These are phyloP conservation scores for Theileria parva DNA, from an alignment of 169 alveolate genomes.

Conservation along the genomic window DNA sequence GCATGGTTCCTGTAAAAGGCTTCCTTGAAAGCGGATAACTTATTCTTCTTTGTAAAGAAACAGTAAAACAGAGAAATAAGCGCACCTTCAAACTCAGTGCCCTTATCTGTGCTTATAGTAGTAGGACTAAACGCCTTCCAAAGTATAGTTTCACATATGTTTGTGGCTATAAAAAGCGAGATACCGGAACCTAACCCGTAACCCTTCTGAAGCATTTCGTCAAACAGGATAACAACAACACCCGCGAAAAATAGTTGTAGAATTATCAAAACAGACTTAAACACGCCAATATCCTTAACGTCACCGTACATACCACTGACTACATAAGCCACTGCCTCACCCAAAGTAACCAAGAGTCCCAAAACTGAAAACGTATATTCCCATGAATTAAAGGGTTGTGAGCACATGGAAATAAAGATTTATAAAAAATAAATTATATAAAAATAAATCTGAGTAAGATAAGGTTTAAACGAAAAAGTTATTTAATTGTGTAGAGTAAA, in stretches of 20 bases:
- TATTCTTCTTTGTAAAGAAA: conserved; percentile 89
- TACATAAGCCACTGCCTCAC: conserved; percentile 99
- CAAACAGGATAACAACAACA: conserved; percentile 96
- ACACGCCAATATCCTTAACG: conserved; percentile 94
- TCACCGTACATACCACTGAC: conserved; percentile 98
- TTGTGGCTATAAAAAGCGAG: conserved; percentile 99
- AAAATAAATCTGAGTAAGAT: background rate
- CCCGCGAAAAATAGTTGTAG: conserved; percentile 98
- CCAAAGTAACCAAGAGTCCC: conserved; percentile 97
- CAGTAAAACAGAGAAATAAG: conserved; percentile 97
- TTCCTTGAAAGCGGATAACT: conserved; percentile 76
- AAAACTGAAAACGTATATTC: conserved; percentile 68
- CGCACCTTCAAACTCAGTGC: conserved; percentile 99
- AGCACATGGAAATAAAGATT: background rate
- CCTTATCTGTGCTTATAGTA: conserved; percentile 95
- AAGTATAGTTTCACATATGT: conserved; percentile 97
- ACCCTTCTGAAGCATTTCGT: conserved; percentile 98
- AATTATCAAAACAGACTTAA: conserved; percentile 95
- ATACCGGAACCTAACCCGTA: conserved; percentile 99
- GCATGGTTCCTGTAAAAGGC: conserved; percentile 98
- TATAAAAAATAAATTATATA: background rate
- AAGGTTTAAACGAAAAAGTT: background rate
- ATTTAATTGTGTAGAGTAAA: background rate
- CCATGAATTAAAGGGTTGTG: background rate
- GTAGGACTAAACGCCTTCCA: conserved; percentile 99